These are phyloP conservation scores for Phyllosticta citrichinensis DNA, from an alignment of 2,329 filamentous ascomycete genomes.

Conservation along the genomic window DNA sequence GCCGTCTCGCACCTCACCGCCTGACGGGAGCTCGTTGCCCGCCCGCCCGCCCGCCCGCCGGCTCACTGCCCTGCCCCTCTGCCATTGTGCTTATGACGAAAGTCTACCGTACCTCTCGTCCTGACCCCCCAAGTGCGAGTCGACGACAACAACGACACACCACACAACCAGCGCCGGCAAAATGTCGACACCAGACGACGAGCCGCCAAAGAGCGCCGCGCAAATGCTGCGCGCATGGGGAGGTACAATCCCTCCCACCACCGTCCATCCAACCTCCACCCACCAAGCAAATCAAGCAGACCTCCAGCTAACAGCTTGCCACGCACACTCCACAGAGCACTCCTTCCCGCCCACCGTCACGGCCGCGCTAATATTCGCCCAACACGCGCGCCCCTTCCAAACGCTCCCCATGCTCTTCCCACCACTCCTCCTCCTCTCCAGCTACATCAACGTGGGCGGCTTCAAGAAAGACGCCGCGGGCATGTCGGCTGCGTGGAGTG, in stretches of 20 bases:
- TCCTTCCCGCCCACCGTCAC: slow-evolving; percentile 55
- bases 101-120: not conserved
- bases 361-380: slow-evolving; percentile 55
- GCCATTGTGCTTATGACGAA: slow-evolving; percentile 2
- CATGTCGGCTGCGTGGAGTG: slow-evolving; percentile 54
- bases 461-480: slow-evolving; percentile 56
- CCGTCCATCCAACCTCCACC: slow-evolving; percentile 7
- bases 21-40: no score
- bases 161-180: not conserved
- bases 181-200: slow-evolving; percentile 26
- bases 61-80: not conserved
- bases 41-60: not conserved
- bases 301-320: not conserved
- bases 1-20: no score
- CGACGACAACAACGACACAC: not conserved
- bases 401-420: slow-evolving; percentile 57
- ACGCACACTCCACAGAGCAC: slow-evolving; percentile 38
- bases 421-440: slow-evolving; percentile 54
- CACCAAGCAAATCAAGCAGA: not conserved
- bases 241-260: slow-evolving; percentile 27
- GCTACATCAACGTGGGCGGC: slow-evolving; percentile 53
- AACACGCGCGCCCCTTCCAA: slow-evolving; percentile 58
- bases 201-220: slow-evolving; percentile 29
- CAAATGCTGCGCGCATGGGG: slow-evolving; percentile 42
- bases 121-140: no score